These are phyloP conservation scores for Wilcoxina mikolae DNA, from an alignment of 495 filamentous ascomycete genomes.

Conservation along the genomic window DNA sequence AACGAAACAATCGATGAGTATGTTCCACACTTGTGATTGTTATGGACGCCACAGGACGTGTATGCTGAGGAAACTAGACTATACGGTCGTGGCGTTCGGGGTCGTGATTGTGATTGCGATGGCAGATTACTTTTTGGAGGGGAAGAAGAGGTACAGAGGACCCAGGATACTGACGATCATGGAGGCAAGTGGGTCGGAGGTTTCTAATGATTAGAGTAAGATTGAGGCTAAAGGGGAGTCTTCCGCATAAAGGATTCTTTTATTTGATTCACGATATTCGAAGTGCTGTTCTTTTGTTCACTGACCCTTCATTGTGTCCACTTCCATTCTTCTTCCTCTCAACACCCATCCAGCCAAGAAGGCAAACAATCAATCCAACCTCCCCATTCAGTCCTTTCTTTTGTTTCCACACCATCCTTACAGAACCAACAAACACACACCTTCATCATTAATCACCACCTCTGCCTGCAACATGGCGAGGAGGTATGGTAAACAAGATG, in stretches of 20 bases:
- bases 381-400: no score
- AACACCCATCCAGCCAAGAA: no score
- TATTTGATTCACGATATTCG: no score
- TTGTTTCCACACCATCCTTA: no score
- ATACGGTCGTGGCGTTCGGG: not conserved
- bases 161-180: not conserved
- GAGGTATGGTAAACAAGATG: slow-evolving; percentile 12
- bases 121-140: not conserved
- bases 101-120: slow-evolving; percentile 63
- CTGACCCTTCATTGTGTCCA: no score
- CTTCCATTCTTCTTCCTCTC: no score
- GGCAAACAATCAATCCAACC: not conserved
- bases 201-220: no score
- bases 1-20: not conserved
- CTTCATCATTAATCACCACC: not conserved
- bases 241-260: no score
- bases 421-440: not conserved
- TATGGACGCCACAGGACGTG: no score
- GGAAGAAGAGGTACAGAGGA: not conserved
- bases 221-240: no score
- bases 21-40: not conserved
- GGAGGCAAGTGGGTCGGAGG: no score
- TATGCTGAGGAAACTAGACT: not conserved
- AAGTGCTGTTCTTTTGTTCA: no score
- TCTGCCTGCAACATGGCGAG: not conserved